These are phyloP conservation scores for Senna siamea DNA, from an alignment of 306 rosid species.

Conservation along the genomic window DNA sequence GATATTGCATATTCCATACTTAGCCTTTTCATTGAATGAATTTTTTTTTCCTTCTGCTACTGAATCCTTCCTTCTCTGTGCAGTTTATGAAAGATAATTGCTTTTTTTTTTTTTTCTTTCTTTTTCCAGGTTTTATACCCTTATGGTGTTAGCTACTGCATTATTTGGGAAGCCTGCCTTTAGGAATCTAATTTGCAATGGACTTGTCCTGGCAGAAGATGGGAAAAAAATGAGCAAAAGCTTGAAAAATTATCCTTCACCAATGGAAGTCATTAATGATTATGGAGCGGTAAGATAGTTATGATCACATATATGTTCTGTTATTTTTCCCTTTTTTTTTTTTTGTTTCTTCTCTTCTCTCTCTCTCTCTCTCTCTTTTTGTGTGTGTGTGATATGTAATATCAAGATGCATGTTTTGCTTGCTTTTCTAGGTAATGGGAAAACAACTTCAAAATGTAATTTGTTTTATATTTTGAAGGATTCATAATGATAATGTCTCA, in stretches of 20 bases:
- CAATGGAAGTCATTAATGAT: constrained; percentile 81
- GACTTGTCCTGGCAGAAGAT: constrained; percentile 96
- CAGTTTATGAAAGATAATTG: constrained; percentile 4
- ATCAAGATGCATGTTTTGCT: constrained; percentile 12
- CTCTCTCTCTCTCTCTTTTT: no score
- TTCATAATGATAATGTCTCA: constrained; percentile 3
- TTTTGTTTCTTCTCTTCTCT: background rate
- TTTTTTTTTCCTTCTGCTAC: background rate
- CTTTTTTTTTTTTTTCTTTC: constrained; percentile 34
- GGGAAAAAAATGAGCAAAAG: constrained; percentile 99
- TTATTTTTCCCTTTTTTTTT: background rate
- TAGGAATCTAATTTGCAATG: constrained; percentile 94
- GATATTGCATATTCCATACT: background rate
- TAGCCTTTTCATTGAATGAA: no score
- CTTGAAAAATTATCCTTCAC: constrained; percentile 89
- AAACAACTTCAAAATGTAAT: background rate
- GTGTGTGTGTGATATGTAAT: constrained; percentile 25
- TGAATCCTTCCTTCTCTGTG: background rate
- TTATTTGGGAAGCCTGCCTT: constrained; percentile 93
- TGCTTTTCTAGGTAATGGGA: constrained; percentile 15
- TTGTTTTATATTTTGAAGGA: constrained; percentile 9
- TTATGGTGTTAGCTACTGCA: constrained; percentile 93
- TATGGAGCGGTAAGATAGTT: constrained; percentile 80
- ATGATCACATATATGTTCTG: background rate
- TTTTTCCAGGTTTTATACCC: constrained; percentile 90